Base-by-base conservation (phyloP, 495 filamentous ascomycete genomes). In the Cenococcum geophilum region DNA sequence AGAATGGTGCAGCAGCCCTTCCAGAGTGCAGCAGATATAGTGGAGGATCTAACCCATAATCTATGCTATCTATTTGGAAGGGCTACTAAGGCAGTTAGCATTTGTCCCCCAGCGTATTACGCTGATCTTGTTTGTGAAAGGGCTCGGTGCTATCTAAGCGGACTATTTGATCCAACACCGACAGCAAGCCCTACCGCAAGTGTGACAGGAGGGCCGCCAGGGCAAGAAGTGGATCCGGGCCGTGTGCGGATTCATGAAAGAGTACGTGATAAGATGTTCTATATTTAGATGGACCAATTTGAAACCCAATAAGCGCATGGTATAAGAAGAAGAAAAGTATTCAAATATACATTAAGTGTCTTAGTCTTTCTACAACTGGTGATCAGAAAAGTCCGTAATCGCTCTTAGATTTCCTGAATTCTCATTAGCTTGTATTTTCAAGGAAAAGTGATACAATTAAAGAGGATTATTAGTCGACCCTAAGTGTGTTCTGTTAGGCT, bases 61-160 rank as follows among this genome's bases (percentile, higher is more conserved):
- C 77, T 92, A 73, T 92, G 87, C 70, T 91, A 91, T 67, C 72
- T 88, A 5, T 93, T 85, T 58, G 87, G 86, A 1, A 84, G 89
- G 6, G 89, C 89, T 0, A 92, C 89, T 1, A 89, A 86, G 71
- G 84, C 87, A 0, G 88, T 93, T 42, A 87, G 83, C 61, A 80
- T 91, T 34, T 89, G 86, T 57, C 88, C 89, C 6, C 89, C 89
- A 0, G 89, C 88, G 3, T 91, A 90, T 74, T 92, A 92, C 65
- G 89, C 89, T 1, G 89, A 95, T 72, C 72, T 91, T 14, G 82
- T 87, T 1, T 90, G 87, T 60, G 83, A 83, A 27, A 78, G 89
- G 1, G 85, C 86, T 0, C 76, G 88, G 6, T 80, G 82, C 56
- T 89, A 90, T 68, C 72, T 89, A 27, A 72, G 75, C 4, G 78